phyloP scores from a whole-genome alignment of 345 rosid species.

The rapeseed (Brassica napus) region DNA sequence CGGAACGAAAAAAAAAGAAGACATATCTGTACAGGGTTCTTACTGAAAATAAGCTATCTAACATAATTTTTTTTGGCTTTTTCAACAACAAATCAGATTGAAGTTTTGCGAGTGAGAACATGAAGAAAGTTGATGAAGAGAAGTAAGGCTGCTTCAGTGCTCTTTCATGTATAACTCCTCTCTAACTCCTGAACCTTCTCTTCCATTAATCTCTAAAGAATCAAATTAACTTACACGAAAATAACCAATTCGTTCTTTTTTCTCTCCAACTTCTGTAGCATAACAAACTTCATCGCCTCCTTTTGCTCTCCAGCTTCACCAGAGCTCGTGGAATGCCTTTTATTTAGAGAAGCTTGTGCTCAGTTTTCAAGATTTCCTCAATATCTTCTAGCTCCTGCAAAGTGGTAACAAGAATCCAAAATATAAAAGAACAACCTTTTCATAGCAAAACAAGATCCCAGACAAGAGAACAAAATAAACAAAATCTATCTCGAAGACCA shows the following conservation, averaged over 20 bases:
- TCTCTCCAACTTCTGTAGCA: constrained; percentile 49
- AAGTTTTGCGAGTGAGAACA: neutral
- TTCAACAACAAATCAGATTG: neutral
- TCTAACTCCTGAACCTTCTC: constrained; percentile 64
- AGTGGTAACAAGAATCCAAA: no score
- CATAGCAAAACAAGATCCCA: no score
- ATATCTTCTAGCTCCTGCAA: no score
- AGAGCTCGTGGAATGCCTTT: no score
- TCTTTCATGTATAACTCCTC: constrained; percentile 61
- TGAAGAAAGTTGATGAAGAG: constrained; percentile 8
- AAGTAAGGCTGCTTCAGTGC: constrained; percentile 66
- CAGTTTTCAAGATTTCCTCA: no score
- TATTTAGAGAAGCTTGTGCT: no score
- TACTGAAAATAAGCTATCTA: constrained; percentile 15
- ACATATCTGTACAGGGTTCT: neutral
- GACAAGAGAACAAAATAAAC: no score
- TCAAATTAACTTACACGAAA: neutral
- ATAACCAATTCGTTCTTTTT: no score
- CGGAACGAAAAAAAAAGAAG: no score
- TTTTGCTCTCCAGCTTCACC: neutral
- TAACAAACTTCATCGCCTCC: constrained; percentile 48
- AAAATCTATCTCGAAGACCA: no score
- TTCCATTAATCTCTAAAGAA: constrained; percentile 61
- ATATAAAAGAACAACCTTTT: no score
- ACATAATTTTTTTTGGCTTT: neutral